These are phyloP conservation scores for Blastobotrys niveus DNA, from an alignment of 1,139 yeast genomes.

Conservation along the genomic window DNA sequence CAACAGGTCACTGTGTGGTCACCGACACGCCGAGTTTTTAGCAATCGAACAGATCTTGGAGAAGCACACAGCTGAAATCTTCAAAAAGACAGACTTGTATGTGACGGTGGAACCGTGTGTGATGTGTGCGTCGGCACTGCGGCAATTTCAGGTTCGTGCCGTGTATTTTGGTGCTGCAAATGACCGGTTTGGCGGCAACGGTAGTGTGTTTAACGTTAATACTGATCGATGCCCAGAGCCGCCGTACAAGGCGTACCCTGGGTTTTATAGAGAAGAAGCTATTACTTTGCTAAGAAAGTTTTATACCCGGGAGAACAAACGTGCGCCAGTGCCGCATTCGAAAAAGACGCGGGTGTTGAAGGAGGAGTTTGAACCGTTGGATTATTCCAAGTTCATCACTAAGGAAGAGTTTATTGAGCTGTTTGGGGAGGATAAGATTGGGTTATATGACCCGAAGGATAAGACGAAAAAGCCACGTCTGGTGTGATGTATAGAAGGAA, in stretches of 20 bases:
- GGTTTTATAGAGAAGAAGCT: constrained; percentile 75
- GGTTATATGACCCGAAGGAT: constrained; percentile 28
- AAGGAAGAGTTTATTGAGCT: constrained; percentile 42
- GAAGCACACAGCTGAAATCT: constrained; percentile 32
- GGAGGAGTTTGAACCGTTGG: constrained; percentile 54
- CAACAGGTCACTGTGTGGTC: constrained; percentile 76
- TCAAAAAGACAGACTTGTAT: constrained; percentile 57
- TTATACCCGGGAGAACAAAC: constrained; percentile 75
- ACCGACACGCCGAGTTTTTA: constrained; percentile 86
- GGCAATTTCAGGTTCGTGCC: constrained; percentile 66
- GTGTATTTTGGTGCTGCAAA: constrained; percentile 92
- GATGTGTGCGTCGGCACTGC: constrained; percentile 92
- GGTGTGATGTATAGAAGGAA: too few relatives aligned
- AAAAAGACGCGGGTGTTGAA: constrained; percentile 76
- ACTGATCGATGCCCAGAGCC: constrained; percentile 41
- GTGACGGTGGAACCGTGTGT: constrained; percentile 98
- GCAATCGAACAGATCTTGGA: constrained; percentile 57
- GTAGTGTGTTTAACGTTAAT: constrained; percentile 69
- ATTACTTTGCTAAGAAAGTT: constrained; percentile 73
- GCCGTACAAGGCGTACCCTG: constrained; percentile 62
- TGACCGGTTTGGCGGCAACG: constrained; percentile 95
- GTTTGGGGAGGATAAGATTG: constrained; percentile 44
- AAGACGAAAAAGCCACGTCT: background rate
- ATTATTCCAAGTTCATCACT: constrained; percentile 45
- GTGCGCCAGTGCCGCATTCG: constrained; percentile 75